Percentiles rank a stretch among this genome's conserved stretches.
phyloP scores from a whole-genome alignment of 495 filamentous ascomycete species.

The Talaromyces adpressus region DNA sequence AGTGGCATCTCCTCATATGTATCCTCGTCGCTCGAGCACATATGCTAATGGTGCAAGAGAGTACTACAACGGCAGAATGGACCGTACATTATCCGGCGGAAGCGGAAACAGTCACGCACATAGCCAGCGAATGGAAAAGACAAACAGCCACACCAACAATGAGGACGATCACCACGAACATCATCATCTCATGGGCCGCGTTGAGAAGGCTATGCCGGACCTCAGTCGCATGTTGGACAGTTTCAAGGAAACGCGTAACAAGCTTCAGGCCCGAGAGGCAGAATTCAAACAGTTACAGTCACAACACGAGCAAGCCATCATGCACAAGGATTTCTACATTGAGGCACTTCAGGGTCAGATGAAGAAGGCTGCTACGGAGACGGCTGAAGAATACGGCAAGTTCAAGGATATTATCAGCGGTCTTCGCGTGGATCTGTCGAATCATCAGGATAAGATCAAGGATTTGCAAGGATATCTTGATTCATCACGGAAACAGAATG shows the following conservation, averaged over 20 bases:
- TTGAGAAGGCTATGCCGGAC: conserved; percentile 44
- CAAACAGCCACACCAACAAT: conserved; percentile 27
- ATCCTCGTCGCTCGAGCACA: conserved; percentile 14
- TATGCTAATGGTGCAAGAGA: conserved; percentile 11
- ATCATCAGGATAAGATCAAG: conserved; percentile 48
- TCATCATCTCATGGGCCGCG: conserved; percentile 37
- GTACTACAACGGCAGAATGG: conserved; percentile 6
- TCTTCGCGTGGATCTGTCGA: conserved; percentile 48
- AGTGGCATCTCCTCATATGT: conserved; percentile 31
- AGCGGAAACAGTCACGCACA: conserved; percentile 23
- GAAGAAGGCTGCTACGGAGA: conserved; percentile 44
- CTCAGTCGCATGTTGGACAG: conserved; percentile 39
- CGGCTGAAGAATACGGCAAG: conserved; percentile 38
- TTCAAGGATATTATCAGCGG: conserved; percentile 43
- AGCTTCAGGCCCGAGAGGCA: conserved; percentile 35
- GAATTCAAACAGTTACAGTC: conserved; percentile 39
- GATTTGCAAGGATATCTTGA: conserved; percentile 39
- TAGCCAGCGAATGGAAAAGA: conserved; percentile 21
- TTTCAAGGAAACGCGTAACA: conserved; percentile 38
- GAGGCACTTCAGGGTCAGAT: conserved; percentile 45
- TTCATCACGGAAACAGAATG: conserved; percentile 31
- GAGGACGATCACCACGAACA: conserved; percentile 29
- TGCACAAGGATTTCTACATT: conserved; percentile 48
- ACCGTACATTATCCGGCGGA: conserved; percentile 2
- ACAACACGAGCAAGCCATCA: conserved; percentile 39